Conservation (phyloP, 164 flowering plant species). For the Piper betle region DNA sequence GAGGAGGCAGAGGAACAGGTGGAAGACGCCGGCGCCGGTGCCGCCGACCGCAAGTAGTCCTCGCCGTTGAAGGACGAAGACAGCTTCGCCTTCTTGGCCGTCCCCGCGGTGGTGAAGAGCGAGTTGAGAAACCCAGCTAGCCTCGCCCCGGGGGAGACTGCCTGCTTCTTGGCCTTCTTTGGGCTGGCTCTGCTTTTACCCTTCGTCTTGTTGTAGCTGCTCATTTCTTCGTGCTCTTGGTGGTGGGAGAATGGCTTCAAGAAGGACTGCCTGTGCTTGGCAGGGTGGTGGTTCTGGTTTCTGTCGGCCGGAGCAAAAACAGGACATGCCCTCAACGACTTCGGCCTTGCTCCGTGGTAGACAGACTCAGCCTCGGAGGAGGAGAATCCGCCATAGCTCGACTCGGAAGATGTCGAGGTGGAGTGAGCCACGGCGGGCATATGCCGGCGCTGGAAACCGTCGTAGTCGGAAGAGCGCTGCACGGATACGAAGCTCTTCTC, state of each 20-base stretch:
- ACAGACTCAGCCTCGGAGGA: conserved; percentile 59
- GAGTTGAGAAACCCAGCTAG: conserved; percentile 75
- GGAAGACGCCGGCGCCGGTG: conserved; percentile 19
- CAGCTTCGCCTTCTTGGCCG: conserved; percentile 34
- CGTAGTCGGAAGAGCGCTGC: conserved; percentile 1
- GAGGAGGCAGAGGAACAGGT: conserved; percentile 77
- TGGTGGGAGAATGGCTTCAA: conserved; percentile 2
- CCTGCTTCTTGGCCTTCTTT: conserved; percentile 62
- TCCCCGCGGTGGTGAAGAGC: conserved; percentile 32
- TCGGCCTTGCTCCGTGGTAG: conserved; percentile 22
- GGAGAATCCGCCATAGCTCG: conserved; percentile 47
- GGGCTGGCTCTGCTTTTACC: conserved; percentile 61
- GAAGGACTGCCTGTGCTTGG: not conserved
- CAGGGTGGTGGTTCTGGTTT: not conserved
- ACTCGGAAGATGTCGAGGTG: conserved; percentile 56
- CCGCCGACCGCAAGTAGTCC: conserved; percentile 7
- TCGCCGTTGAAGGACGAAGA: conserved; percentile 5
- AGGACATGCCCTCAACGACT: conserved; percentile 37
- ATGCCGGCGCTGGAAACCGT: not conserved
- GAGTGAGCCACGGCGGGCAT: conserved; percentile 23
- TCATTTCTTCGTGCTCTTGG: conserved; percentile 12
- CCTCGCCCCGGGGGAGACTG: conserved; percentile 75
- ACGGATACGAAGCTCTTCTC: conserved; percentile 22
- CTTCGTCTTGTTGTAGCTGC: conserved; percentile 22
- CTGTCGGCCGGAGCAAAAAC: not conserved